Evolutionary conservation across 257 asterid genomes (phyloP).

Genomic region (Catharanthus roseus): DNA sequence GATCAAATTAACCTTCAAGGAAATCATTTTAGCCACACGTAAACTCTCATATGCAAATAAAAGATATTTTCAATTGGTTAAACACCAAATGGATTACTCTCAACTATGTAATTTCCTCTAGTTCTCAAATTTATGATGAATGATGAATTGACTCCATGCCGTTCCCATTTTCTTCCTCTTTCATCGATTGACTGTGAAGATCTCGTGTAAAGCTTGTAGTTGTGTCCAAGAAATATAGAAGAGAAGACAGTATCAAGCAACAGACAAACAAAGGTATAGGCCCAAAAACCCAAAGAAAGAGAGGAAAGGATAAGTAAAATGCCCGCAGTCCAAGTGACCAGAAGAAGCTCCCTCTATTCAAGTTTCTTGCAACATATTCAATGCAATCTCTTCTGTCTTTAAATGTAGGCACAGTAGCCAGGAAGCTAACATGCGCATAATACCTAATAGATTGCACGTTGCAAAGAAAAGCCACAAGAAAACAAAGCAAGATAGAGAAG

Average conservation of each 20-base stretch:
- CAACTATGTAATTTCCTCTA: neutral
- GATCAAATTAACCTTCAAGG: neutral
- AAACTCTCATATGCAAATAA: neutral
- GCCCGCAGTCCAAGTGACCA: conserved; percentile 83
- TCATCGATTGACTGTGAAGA: conserved; percentile 37
- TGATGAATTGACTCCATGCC: conserved; percentile 37
- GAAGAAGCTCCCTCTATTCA: conserved; percentile 66
- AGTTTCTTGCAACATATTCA: conserved; percentile 53
- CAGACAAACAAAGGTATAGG: conserved; percentile 71
- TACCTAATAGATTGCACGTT: conserved; percentile 71
- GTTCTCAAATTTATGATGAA: conserved; percentile 10
- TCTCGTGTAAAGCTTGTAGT: conserved; percentile 54
- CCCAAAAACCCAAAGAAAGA: conserved; percentile 75
- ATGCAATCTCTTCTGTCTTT: conserved; percentile 45
- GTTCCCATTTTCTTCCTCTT: conserved; percentile 19
- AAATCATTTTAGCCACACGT: neutral
- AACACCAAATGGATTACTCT: neutral
- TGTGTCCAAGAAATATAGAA: conserved; percentile 72
- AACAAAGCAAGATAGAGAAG: conserved; percentile 65
- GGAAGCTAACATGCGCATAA: conserved; percentile 77
- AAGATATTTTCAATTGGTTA: neutral
- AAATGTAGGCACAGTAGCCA: conserved; percentile 53
- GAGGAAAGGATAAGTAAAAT: conserved; percentile 77
- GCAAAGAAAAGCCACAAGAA: conserved; percentile 73
- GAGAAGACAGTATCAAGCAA: conserved; percentile 41